Evolutionary conservation across 306 rosid species (phyloP).

Genomic region (Luffa aegyptiaca): DNA sequence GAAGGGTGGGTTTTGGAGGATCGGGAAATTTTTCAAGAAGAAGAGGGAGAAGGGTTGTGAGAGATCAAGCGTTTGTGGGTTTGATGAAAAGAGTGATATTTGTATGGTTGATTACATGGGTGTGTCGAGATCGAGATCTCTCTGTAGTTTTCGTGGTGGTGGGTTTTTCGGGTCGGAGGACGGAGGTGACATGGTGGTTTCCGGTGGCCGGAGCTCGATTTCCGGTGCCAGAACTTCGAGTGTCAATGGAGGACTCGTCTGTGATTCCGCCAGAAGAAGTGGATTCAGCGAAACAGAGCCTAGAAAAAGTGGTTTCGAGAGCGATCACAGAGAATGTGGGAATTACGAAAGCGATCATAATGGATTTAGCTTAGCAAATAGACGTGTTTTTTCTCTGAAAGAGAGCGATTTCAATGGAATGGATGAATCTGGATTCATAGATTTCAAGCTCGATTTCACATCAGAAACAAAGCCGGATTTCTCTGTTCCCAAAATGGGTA

Average conservation of each 20-base stretch:
- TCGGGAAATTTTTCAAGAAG: conserved; percentile 67
- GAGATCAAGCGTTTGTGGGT: conserved; percentile 52
- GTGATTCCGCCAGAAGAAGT: conserved; percentile 87
- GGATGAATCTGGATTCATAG: conserved; percentile 85
- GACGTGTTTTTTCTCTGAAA: conserved; percentile 71
- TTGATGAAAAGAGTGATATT: conserved; percentile 59
- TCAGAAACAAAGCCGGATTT: conserved; percentile 48
- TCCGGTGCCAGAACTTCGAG: conserved; percentile 94
- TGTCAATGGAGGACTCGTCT: conserved; percentile 55
- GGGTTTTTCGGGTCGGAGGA: conserved; percentile 68
- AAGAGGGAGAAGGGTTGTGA: conserved; percentile 57
- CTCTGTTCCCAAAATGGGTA: conserved; percentile 28
- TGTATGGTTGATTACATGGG: conserved; percentile 54
- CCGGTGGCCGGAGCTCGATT: conserved; percentile 86
- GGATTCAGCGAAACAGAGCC: conserved; percentile 89
- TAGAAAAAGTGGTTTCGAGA: conserved; percentile 68
- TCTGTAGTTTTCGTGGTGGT: conserved; percentile 79
- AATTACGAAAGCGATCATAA: conserved; percentile 15
- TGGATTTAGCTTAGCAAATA: conserved; percentile 37
- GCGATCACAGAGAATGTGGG: conserved; percentile 27
- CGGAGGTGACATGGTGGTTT: conserved; percentile 56
- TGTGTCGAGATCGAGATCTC: conserved; percentile 85
- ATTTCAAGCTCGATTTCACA: conserved; percentile 74
- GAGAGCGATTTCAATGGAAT: conserved; percentile 85
- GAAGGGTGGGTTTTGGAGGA: conserved; percentile 52